Base-by-base conservation (phyloP, 371 early-diverging fungal species). In the Mortierella sp. region DNA sequence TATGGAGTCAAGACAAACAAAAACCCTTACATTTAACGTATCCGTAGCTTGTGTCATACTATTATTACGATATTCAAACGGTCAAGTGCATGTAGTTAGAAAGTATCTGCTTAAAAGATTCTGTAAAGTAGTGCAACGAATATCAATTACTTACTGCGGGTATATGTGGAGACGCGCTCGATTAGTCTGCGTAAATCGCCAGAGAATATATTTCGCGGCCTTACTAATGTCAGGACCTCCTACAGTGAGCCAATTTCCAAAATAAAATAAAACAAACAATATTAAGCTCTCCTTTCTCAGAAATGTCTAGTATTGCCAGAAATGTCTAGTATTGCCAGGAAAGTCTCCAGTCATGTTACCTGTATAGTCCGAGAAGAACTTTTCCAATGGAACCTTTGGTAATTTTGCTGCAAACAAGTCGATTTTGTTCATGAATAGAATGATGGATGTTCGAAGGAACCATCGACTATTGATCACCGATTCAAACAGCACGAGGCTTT, bases 371-470 rank as follows among this genome's bases (percentile, higher is more conserved):
- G 87, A 75, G 68, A 90, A 91, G 81, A 83, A 89, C 29, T 75
- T 84, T 29, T 87, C 80, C 63, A 91, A 68, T 31, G 90, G 91
- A 35, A 87, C 80, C 40, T 85, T 85, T 15, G 77, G 89, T 53
- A 97, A 80, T 85, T 98, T 98, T 70, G 93, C 93, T 69, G 89
- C 91, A 89, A 98, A 96, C 42, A 96, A 88, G 85, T 98, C 98
- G 72, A 96, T 94, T 87, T 97, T 98, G 92, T 98, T 98, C 70
- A 98, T 84, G 87, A 98, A 98, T 61, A 98, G 86, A 73, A 98
- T 96, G 59, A 97, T 95, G 34, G 95, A 94, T 3, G 96, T 97
- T 72, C 94, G 93, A 40, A 93, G 88, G 68, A 98, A 96, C 97
- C 97, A 97, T 70, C 94, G 87, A 63, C 93, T 93, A 85, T 98